A percentile compares a stretch with the other conserved stretches of the same genome.
Conservation (phyloP, 495 filamentous ascomycete species). For the Cryomyces antarcticus region DNA sequence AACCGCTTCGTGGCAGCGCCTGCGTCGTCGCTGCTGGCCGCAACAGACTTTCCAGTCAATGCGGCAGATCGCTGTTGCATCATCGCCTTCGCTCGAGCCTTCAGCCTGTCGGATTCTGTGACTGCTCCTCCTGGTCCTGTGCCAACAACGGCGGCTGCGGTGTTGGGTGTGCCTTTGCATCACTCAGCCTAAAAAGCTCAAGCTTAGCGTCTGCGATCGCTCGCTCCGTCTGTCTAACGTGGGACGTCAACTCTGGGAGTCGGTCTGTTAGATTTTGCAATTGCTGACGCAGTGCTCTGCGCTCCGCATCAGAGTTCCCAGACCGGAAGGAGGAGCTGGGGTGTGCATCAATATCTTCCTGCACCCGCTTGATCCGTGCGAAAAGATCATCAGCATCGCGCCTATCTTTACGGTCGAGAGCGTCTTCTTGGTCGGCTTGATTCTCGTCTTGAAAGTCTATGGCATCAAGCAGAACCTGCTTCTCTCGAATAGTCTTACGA, state of each 20-base stretch:
- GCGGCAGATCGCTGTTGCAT: conserved; percentile 96
- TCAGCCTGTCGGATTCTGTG: conserved; percentile 85
- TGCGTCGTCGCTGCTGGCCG: conserved; percentile 36
- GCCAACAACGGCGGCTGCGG: conserved; percentile 67
- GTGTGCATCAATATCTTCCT: conserved; percentile 90
- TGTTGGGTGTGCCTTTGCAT: conserved; percentile 80
- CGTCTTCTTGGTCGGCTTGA: conserved; percentile 74
- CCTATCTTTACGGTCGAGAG: conserved; percentile 72
- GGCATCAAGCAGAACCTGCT: conserved; percentile 87
- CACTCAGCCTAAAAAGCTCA: conserved; percentile 83
- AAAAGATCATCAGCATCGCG: conserved; percentile 90
- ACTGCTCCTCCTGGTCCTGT: conserved; percentile 82
- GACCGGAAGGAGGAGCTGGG: conserved; percentile 56
- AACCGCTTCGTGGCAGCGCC: conserved; percentile 57
- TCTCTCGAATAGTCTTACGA: conserved; percentile 83
- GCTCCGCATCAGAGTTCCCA: conserved; percentile 69
- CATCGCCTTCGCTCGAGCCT: conserved; percentile 87
- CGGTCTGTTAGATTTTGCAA: conserved; percentile 74
- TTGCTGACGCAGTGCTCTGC: conserved; percentile 66
- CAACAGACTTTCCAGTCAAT: conserved; percentile 60
- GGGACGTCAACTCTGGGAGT: conserved; percentile 77
- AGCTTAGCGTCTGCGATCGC: conserved; percentile 79
- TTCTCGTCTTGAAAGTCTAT: conserved; percentile 94
- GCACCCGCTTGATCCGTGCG: conserved; percentile 74
- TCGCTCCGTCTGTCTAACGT: conserved; percentile 78